Evolutionary conservation across 306 rosid species (phyloP).

Genomic region (Crataegus laevigata): DNA sequence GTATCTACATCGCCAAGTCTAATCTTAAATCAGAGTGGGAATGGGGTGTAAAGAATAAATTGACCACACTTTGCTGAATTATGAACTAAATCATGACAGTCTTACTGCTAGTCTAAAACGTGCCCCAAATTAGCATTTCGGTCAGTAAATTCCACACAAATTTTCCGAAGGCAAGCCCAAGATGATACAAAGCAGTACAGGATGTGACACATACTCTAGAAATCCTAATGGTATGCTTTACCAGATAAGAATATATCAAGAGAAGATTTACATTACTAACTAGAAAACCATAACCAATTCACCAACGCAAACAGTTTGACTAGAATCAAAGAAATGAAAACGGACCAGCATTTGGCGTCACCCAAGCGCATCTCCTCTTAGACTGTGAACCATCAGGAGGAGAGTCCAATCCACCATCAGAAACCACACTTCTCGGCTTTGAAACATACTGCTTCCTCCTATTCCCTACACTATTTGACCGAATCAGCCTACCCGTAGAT

Average conservation of each 20-base stretch:
- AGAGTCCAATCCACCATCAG: slow-evolving; percentile 60
- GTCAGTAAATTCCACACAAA: background rate
- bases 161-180: background rate
- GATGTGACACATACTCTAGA: background rate
- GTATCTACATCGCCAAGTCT: background rate
- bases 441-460: slow-evolving; percentile 52
- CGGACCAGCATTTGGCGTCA: slow-evolving; percentile 79
- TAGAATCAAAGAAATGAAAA: slow-evolving; percentile 16
- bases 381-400: slow-evolving; percentile 40
- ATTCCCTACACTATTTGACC: slow-evolving; percentile 53
- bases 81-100: background rate
- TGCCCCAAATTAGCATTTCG: background rate
- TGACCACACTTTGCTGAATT: background rate
- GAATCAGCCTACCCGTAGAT: slow-evolving; percentile 65
- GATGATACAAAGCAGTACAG: background rate
- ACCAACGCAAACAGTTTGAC: background rate
- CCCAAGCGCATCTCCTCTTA: slow-evolving; percentile 77
- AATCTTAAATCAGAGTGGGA: background rate
- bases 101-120: background rate
- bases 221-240: background rate
- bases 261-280: background rate
- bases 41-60: background rate
- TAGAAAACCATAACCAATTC: background rate
- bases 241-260: background rate
- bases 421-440: slow-evolving; percentile 65